These are phyloP conservation scores for Leccinum olivaceopallidum DNA, from an alignment of 768 basidiomycete genomes.

Conservation along the genomic window DNA sequence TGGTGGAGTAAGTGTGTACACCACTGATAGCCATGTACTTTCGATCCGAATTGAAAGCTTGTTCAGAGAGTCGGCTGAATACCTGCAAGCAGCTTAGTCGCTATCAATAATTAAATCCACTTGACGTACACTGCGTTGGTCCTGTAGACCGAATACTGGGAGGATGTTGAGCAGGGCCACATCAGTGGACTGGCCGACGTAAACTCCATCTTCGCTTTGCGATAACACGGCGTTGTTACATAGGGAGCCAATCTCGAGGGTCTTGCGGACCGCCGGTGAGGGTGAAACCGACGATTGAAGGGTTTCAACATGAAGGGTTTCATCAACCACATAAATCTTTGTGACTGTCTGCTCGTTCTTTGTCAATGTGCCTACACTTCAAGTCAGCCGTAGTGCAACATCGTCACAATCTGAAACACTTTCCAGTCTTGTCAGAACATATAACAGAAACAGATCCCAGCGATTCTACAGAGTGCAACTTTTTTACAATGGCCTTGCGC, in stretches of 20 bases:
- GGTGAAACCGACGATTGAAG: conserved; percentile 44
- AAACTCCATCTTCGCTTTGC: conserved; percentile 67
- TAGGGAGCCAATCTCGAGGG: conserved; percentile 79
- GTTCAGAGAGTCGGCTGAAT: conserved; percentile 74
- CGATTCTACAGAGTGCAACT: conserved; percentile 91
- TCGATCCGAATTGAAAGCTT: conserved; percentile 90
- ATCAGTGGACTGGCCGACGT: conserved; percentile 89
- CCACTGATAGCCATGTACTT: conserved; percentile 95
- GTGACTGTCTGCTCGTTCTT: conserved; percentile 96
- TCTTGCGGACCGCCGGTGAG: conserved; percentile 70
- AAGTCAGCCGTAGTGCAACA: conserved; percentile 1
- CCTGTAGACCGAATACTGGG: conserved; percentile 60
- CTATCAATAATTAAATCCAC: neutral
- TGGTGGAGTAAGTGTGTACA: conserved; percentile 42
- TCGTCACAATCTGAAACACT: conserved; percentile 11
- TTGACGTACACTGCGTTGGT: conserved; percentile 65
- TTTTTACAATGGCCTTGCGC: conserved; percentile 96
- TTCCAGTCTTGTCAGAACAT: conserved; percentile 96
- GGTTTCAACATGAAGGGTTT: conserved; percentile 62
- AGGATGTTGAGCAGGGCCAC: conserved; percentile 87
- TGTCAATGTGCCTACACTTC: conserved; percentile 72
- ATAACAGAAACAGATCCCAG: conserved; percentile 96
- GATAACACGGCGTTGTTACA: conserved; percentile 83
- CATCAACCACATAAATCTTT: conserved; percentile 86
- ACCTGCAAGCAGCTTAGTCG: conserved; percentile 39